Evolutionary conservation across 768 basidiomycete species (phyloP).

Genomic region (Tylopilus sp.): DNA sequence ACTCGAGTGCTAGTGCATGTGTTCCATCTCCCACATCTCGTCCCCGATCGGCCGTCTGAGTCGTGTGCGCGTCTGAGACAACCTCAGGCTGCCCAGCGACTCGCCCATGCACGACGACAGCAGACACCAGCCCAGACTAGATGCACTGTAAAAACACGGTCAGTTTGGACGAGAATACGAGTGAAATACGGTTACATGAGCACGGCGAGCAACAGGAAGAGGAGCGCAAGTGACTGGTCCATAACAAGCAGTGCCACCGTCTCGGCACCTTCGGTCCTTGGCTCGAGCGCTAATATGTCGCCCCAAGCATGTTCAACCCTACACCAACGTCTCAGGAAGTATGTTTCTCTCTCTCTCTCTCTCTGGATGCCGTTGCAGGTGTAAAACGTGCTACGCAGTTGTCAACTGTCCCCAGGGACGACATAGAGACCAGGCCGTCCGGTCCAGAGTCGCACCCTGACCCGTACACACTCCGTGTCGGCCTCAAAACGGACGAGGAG

Average conservation of each 20-base stretch:
- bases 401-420: not conserved
- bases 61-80: conserved; percentile 14
- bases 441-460: conserved; percentile 42
- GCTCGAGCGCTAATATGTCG: too few species aligned
- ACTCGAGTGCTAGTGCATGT: conserved; percentile 28
- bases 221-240: conserved; percentile 30
- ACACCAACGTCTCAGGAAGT: conserved; percentile 12
- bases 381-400: not conserved
- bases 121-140: conserved; percentile 60
- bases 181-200: conserved; percentile 39
- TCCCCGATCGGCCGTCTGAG: conserved; percentile 36
- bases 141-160: conserved; percentile 35
- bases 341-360: not conserved
- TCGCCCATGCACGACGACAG: conserved; percentile 65
- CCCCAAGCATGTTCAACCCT: conserved; percentile 6
- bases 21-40: conserved; percentile 62
- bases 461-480: conserved; percentile 64
- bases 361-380: too few species aligned
- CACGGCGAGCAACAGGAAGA: conserved; percentile 46
- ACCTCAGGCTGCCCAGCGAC: conserved; percentile 44
- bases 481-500: conserved; percentile 58
- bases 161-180: not conserved
- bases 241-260: not conserved
- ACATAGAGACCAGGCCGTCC: conserved; percentile 41
- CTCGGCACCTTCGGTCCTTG: too few species aligned